These are phyloP conservation scores for Aureobasidium lini DNA, from an alignment of 2,329 filamentous ascomycete species.

Conservation along the genomic window DNA sequence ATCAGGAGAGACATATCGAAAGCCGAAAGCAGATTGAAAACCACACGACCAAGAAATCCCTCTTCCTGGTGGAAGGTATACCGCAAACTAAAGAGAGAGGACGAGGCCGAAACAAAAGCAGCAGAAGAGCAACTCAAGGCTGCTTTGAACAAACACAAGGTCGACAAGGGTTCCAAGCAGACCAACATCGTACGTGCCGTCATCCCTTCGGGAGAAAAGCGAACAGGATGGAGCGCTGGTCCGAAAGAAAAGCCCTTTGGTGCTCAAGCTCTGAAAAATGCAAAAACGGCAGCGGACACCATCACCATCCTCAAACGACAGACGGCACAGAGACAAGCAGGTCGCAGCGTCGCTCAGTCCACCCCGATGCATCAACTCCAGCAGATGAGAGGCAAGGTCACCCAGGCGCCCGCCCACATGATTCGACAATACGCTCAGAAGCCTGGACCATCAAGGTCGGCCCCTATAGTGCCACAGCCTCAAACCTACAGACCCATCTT, in stretches of 20 bases:
- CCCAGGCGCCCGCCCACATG: conserved; percentile 48
- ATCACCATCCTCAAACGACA: conserved; percentile 11
- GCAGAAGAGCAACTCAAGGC: conserved; percentile 29
- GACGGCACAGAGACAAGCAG: background rate
- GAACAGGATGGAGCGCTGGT: background rate
- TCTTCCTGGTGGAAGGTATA: conserved; percentile 74
- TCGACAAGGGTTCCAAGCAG: conserved; percentile 50
- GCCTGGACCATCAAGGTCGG: background rate
- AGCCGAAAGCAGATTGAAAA: conserved; percentile 51
- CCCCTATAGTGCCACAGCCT: background rate
- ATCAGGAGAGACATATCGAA: conserved; percentile 70
- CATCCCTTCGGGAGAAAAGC: conserved; percentile 13
- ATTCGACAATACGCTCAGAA: conserved; percentile 38
- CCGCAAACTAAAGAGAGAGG: conserved; percentile 37
- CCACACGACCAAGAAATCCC: conserved; percentile 56
- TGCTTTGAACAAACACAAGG: conserved; percentile 55
- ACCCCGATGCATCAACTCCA: conserved; percentile 10
- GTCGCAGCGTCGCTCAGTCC: conserved; percentile 5
- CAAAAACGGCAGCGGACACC: conserved; percentile 11
- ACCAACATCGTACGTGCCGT: conserved; percentile 22
- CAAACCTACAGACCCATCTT: conserved; percentile 2
- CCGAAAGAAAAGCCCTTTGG: conserved; percentile 8
- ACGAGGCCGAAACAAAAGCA: conserved; percentile 28
- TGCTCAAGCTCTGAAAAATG: conserved; percentile 16
- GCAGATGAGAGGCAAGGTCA: conserved; percentile 27